These are phyloP conservation scores for Solanum chacoense DNA, from an alignment of 305 asterid species.

Conservation along the genomic window DNA sequence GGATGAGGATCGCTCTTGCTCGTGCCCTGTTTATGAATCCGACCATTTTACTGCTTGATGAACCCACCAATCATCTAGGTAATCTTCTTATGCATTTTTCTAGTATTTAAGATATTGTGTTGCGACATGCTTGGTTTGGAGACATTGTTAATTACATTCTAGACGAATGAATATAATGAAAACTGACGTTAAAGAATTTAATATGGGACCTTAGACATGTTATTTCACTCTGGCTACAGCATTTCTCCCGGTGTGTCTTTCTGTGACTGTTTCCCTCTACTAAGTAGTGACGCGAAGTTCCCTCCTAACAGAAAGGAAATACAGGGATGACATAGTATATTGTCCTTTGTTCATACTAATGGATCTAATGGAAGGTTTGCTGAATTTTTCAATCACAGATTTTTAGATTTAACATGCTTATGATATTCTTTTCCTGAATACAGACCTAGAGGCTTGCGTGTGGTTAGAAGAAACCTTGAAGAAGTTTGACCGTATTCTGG, in stretches of 20 bases:
- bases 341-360: background rate
- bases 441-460: slow-evolving; percentile 97
- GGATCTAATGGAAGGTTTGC: background rate
- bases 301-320: background rate
- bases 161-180: background rate
- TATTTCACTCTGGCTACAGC: background rate
- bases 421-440: background rate
- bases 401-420: background rate
- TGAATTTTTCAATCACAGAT: background rate
- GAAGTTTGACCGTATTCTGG: slow-evolving; percentile 79
- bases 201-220: background rate
- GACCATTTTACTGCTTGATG: slow-evolving; percentile 82
- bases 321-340: background rate
- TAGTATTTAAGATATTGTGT: background rate
- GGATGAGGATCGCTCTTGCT: slow-evolving; percentile 97
- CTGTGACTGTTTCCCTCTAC: background rate
- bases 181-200: background rate
- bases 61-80: slow-evolving; percentile 99
- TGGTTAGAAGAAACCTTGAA: slow-evolving; percentile 93
- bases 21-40: slow-evolving; percentile 96
- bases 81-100: slow-evolving; percentile 4
- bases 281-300: background rate
- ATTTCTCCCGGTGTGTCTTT: background rate
- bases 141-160: background rate
- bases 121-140: background rate